phyloP scores from a whole-genome alignment of 768 basidiomycete species.

The Amanita inopinata region DNA sequence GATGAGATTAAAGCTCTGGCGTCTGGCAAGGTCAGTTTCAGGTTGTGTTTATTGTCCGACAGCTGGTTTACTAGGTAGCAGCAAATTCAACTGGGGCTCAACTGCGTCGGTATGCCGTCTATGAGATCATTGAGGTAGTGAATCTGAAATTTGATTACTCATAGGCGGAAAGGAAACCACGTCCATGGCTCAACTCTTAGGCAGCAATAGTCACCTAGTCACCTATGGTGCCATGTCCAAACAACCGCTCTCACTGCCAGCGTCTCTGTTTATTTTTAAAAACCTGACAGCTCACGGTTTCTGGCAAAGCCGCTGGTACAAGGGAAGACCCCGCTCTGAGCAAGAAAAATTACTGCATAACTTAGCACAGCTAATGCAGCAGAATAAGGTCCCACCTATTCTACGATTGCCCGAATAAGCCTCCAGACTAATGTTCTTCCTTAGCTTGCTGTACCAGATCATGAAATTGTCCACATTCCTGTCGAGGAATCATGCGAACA shows the following conservation, averaged over 20 bases:
- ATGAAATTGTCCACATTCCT: slow-evolving; percentile 54
- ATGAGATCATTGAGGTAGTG: background rate
- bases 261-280: slow-evolving; percentile 78
- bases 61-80: slow-evolving; percentile 14
- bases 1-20: slow-evolving; percentile 56
- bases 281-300: slow-evolving; percentile 69
- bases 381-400: slow-evolving; percentile 54
- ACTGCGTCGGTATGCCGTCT: slow-evolving; percentile 34
- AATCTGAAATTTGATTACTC: slow-evolving; percentile 1
- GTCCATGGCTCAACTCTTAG: slow-evolving; percentile 58
- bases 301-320: slow-evolving; percentile 73
- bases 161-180: slow-evolving; percentile 57
- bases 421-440: slow-evolving; percentile 1
- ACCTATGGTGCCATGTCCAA: slow-evolving; percentile 92
- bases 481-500: slow-evolving; percentile 26
- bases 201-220: slow-evolving; percentile 60
- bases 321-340: slow-evolving; percentile 34
- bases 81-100: slow-evolving; percentile 38
- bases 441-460: slow-evolving; percentile 59
- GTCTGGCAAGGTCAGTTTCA: slow-evolving; percentile 39
- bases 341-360: slow-evolving; percentile 39
- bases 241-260: slow-evolving; percentile 65
- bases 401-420: too few species aligned
- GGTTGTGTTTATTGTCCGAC: background rate
- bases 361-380: slow-evolving; percentile 42